Percentiles rank a stretch among this genome's conserved stretches.
These are phyloP conservation scores for Nakazawaea ernobii DNA, from an alignment of 805 yeast genomes.

Conservation along the genomic window DNA sequence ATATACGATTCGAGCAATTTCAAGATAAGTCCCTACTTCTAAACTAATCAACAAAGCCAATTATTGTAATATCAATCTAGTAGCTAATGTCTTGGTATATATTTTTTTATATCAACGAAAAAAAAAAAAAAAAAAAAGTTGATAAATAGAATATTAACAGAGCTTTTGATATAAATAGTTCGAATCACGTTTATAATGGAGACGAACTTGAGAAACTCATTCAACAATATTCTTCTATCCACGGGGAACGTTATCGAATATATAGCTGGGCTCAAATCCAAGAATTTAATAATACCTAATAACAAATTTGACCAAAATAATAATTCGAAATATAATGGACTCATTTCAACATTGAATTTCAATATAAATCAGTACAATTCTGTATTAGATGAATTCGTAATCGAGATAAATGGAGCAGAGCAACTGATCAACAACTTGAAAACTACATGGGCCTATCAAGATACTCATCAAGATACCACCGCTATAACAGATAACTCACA, in stretches of 20 bases:
- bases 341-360: slow-evolving; percentile 1
- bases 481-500: not conserved
- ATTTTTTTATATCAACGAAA: too few species aligned
- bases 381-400: slow-evolving; percentile 8
- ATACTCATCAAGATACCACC: not conserved
- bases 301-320: slow-evolving; percentile 5
- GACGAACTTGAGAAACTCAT: slow-evolving; percentile 6
- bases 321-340: slow-evolving; percentile 4
- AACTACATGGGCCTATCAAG: slow-evolving; percentile 1
- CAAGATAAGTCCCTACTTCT: too few species aligned
- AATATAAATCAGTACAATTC: slow-evolving; percentile 6
- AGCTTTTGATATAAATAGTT: not conserved
- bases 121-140: slow-evolving; percentile 31
- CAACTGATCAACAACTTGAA: slow-evolving; percentile 1
- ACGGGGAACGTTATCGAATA: slow-evolving; percentile 9
- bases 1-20: too few species aligned
- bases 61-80: too few species aligned
- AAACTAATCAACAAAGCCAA: too few species aligned
- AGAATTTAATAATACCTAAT: slow-evolving; percentile 11
- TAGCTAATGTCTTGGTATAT: too few species aligned
- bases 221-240: slow-evolving; percentile 9
- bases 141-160: slow-evolving; percentile 24
- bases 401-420: slow-evolving; percentile 8
- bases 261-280: slow-evolving; percentile 7
- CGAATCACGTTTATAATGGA: too few species aligned